These are phyloP conservation scores for Neurospora tetraspora DNA, from an alignment of 495 filamentous ascomycete genomes.

Conservation along the genomic window DNA sequence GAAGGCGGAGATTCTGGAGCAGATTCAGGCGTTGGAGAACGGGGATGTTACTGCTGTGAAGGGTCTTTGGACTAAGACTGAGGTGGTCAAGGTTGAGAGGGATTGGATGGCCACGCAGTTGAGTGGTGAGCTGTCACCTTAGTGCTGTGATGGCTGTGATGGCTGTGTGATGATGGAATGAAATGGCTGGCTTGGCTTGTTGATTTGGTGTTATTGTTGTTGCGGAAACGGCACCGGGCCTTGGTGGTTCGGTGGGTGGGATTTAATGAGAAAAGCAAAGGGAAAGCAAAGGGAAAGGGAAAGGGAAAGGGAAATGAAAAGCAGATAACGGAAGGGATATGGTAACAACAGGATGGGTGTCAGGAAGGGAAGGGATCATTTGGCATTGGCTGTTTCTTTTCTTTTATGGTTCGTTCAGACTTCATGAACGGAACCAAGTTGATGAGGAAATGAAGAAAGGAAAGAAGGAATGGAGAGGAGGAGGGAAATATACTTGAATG, in stretches of 20 bases:
- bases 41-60: constrained; percentile 3
- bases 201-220: not conserved
- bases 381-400: not conserved
- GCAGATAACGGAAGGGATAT: not conserved
- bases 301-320: too few relatives aligned
- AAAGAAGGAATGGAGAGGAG: not conserved
- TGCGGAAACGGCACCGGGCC: not conserved
- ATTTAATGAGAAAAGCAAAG: not conserved
- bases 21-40: constrained; percentile 13
- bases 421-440: not conserved
- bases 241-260: not conserved
- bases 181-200: not conserved
- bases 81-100: not conserved
- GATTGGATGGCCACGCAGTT: not conserved
- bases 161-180: not conserved
- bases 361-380: not conserved
- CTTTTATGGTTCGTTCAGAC: not conserved
- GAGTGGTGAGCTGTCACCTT: not conserved
- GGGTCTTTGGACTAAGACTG: constrained; percentile 5
- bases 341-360: not conserved
- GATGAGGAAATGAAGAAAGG: not conserved
- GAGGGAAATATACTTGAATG: not conserved
- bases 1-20: constrained; percentile 13
- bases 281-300: not conserved
- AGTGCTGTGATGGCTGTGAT: not conserved